These are phyloP conservation scores for Thyridium curvatum DNA, from an alignment of 2,329 filamentous ascomycete species.

Conservation along the genomic window DNA sequence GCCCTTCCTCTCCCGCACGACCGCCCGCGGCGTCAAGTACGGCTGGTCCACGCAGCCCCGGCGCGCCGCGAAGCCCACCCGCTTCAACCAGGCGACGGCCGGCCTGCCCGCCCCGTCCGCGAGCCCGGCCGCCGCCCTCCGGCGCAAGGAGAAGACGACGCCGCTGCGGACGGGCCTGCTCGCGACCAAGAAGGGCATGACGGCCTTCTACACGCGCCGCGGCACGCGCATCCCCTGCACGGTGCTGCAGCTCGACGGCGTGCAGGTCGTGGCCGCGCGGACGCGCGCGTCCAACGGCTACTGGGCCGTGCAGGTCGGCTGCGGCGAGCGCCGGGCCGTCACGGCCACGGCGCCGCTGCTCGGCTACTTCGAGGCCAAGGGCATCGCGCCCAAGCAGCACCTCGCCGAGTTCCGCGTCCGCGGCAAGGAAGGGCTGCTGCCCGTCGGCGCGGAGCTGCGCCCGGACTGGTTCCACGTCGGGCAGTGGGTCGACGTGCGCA, in stretches of 20 bases:
- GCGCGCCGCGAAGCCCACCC: constrained; percentile 45
- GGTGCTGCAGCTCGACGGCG: constrained; percentile 86
- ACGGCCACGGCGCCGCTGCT: constrained; percentile 80
- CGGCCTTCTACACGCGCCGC: constrained; percentile 76
- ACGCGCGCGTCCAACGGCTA: constrained; percentile 78
- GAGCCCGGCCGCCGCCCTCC: constrained; percentile 54
- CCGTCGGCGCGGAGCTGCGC: constrained; percentile 67
- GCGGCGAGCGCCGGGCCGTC: constrained; percentile 63
- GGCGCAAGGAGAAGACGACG: constrained; percentile 51
- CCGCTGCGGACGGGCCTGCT: constrained; percentile 73
- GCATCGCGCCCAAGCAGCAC: constrained; percentile 76
- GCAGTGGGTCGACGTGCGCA: constrained; percentile 82
- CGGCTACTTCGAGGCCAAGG: constrained; percentile 80
- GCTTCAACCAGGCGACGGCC: constrained; percentile 53
- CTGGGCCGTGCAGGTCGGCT: constrained; percentile 86
- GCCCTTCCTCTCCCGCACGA: constrained; percentile 35
- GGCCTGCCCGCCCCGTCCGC: constrained; percentile 51
- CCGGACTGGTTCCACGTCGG: constrained; percentile 91
- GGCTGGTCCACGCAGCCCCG: constrained; percentile 49
- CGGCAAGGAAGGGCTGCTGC: constrained; percentile 63
- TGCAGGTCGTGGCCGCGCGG: constrained; percentile 85
- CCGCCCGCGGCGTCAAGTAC: constrained; percentile 46
- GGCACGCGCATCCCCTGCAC: constrained; percentile 80
- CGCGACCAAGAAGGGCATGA: constrained; percentile 93
- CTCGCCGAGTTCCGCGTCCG: constrained; percentile 85